phyloP scores from a whole-genome alignment of 768 basidiomycete genomes.

The Serendipita sp. region DNA sequence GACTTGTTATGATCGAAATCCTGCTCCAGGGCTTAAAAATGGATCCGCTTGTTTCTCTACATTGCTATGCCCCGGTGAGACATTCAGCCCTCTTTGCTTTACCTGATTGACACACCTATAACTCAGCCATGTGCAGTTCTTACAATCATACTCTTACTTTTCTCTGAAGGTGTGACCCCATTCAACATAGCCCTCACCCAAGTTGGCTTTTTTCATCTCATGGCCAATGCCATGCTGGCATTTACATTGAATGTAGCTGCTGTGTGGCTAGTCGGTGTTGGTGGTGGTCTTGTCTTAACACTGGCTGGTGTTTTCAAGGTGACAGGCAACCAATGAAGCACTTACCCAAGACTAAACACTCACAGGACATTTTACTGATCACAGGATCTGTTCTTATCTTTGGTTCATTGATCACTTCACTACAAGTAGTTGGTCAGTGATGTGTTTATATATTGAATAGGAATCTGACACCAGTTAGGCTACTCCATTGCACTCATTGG shows the following conservation, averaged over 20 bases:
- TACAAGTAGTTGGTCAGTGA: conserved; percentile 61
- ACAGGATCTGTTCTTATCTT: conserved; percentile 79
- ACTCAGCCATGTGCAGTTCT: conserved; percentile 61
- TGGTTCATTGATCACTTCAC: conserved; percentile 55
- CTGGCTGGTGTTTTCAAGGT: conserved; percentile 91
- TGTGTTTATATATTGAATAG: not conserved
- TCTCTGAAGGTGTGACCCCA: conserved; percentile 82
- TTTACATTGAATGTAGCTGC: conserved; percentile 86
- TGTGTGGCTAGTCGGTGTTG: conserved; percentile 82
- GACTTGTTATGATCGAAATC: conserved; percentile 91
- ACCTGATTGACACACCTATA: not conserved
- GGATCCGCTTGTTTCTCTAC: conserved; percentile 88
- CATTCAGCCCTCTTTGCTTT: not conserved
- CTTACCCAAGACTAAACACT: conserved; percentile 7
- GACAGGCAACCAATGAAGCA: conserved; percentile 11
- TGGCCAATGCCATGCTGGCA: conserved; percentile 74
- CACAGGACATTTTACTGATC: conserved; percentile 85
- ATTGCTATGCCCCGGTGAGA: conserved; percentile 78
- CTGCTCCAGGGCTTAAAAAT: conserved; percentile 91
- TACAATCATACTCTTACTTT: conserved; percentile 71
- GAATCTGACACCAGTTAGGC: conserved; percentile 26
- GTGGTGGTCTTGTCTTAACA: conserved; percentile 75
- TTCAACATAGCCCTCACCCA: conserved; percentile 50
- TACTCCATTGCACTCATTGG: conserved; percentile 80
- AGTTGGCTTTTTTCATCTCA: conserved; percentile 44